Conservation (phyloP, 805 yeast species). For the Candida rishiriensis region DNA sequence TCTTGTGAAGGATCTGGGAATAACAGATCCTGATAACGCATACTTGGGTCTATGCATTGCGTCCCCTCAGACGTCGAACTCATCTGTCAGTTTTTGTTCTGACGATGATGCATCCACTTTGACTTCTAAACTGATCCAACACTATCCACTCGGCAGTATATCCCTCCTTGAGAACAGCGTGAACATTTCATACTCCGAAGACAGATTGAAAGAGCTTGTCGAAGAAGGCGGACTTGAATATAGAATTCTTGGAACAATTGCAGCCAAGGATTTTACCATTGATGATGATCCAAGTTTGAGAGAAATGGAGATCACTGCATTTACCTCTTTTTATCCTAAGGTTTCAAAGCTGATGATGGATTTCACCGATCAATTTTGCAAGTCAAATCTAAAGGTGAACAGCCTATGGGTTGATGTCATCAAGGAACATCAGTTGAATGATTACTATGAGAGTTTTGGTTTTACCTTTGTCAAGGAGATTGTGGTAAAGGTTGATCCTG, state of each 20-base stretch:
- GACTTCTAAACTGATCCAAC: conserved; percentile 14
- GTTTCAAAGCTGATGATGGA: conserved; percentile 23
- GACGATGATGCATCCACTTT: conserved; percentile 17
- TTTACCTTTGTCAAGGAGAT: conserved; percentile 28
- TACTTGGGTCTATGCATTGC: conserved; percentile 21
- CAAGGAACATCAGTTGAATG: conserved; percentile 44
- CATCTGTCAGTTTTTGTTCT: not conserved
- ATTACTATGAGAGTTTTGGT: conserved; percentile 41
- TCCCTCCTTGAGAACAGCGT: too few relatives aligned
- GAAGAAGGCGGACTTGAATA: conserved; percentile 28
- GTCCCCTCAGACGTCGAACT: conserved; percentile 14
- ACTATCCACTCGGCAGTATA: conserved; percentile 11
- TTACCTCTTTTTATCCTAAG: conserved; percentile 46
- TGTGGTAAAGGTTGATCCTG: conserved; percentile 22
- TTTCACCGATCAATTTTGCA: conserved; percentile 13
- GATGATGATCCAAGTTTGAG: not conserved
- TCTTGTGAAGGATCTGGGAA: conserved; percentile 23
- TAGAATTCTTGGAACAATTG: conserved; percentile 32
- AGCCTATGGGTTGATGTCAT: conserved; percentile 39
- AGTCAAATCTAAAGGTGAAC: conserved; percentile 6
- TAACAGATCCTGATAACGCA: conserved; percentile 21
- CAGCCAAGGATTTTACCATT: conserved; percentile 25
- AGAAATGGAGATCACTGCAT: conserved; percentile 43
- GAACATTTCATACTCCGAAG: not conserved
- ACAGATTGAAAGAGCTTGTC: conserved; percentile 13